Evolutionary conservation across 2,329 filamentous ascomycete species (phyloP).

Genomic region (Simplicillium sp.): DNA sequence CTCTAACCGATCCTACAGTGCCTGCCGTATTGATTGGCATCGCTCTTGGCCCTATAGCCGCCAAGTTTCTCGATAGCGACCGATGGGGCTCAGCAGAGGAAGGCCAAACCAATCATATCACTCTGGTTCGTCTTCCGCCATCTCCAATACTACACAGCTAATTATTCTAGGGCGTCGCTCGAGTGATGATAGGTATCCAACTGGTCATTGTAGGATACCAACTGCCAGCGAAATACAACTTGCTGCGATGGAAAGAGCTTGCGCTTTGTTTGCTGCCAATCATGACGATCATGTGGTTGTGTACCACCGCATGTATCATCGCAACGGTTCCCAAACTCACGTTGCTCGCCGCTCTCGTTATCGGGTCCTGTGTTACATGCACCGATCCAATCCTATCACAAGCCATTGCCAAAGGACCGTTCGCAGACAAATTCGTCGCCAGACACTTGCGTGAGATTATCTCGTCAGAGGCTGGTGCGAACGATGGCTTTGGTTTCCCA

Average conservation of each 20-base stretch:
- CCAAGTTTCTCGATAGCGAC: constrained; percentile 39
- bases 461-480: constrained; percentile 51
- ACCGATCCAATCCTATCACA: constrained; percentile 55
- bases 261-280: constrained; percentile 45
- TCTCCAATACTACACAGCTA: neutral
- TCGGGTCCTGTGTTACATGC: constrained; percentile 51
- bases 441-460: constrained; percentile 50
- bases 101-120: constrained; percentile 24
- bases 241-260: constrained; percentile 40
- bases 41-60: constrained; percentile 41
- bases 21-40: constrained; percentile 46
- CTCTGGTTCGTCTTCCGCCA: constrained; percentile 20
- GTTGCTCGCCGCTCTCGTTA: constrained; percentile 43
- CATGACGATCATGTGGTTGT: constrained; percentile 55
- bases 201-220: constrained; percentile 56
- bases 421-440: constrained; percentile 52
- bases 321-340: constrained; percentile 44
- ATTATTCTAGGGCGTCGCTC: constrained; percentile 30
- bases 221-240: constrained; percentile 46
- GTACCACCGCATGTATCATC: constrained; percentile 45
- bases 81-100: constrained; percentile 25
- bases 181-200: constrained; percentile 54
- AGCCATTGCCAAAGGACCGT: constrained; percentile 45
- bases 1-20: constrained; percentile 23
- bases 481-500: constrained; percentile 54